Conservation (phyloP, 768 basidiomycete genomes). For the Leucosporidium creatinivorum region DNA sequence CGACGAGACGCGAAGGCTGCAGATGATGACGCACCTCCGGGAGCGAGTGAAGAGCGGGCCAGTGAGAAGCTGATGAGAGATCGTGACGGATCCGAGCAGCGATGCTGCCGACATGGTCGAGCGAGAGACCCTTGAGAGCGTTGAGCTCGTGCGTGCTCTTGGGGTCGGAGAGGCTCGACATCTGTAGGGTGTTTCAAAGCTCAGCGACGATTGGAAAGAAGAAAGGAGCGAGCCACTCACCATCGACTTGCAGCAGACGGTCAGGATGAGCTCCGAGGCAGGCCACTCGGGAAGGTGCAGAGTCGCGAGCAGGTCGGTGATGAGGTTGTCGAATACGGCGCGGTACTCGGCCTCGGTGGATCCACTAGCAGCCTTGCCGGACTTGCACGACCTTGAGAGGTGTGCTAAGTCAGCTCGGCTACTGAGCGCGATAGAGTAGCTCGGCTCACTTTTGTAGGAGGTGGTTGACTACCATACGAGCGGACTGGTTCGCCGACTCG, state of each 20-base stretch:
- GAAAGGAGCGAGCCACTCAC: conserved; percentile 46
- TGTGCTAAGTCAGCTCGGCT: not conserved
- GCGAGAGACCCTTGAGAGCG: conserved; percentile 76
- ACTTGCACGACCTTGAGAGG: conserved; percentile 46
- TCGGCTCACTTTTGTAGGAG: conserved; percentile 55
- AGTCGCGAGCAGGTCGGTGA: conserved; percentile 77
- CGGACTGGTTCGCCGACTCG: conserved; percentile 75
- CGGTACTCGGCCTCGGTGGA: conserved; percentile 92
- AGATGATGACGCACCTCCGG: conserved; percentile 56
- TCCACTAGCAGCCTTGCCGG: conserved; percentile 81
- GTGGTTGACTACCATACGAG: conserved; percentile 72
- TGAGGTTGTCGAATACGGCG: conserved; percentile 80
- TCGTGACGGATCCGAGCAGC: conserved; percentile 68
- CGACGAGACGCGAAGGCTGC: no score
- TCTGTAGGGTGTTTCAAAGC: conserved; percentile 46
- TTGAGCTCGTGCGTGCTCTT: conserved; percentile 68
- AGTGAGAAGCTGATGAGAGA: conserved; percentile 40
- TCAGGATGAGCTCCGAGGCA: conserved; percentile 71
- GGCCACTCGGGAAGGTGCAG: conserved; percentile 98
- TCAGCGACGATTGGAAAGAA: not conserved
- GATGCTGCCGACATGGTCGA: conserved; percentile 91
- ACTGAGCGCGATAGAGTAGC: not conserved
- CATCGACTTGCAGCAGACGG: conserved; percentile 77
- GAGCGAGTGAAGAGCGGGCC: conserved; percentile 44
- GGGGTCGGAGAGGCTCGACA: conserved; percentile 72